These are phyloP conservation scores for Cordyceps militaris DNA, from an alignment of 2,329 filamentous ascomycete species.

Conservation along the genomic window DNA sequence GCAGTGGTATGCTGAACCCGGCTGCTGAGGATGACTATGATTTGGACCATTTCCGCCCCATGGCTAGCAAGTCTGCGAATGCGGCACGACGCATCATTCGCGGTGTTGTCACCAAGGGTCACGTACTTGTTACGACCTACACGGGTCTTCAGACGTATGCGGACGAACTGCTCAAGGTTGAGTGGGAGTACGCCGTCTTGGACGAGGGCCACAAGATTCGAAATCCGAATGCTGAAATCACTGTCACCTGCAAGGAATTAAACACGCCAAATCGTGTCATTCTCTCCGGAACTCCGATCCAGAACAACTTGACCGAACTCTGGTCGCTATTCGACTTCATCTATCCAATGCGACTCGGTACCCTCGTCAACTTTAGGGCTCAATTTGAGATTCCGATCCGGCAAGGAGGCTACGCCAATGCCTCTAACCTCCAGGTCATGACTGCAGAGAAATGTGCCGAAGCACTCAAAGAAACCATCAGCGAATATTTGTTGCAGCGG, in stretches of 20 bases:
- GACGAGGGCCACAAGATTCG: slow-evolving; percentile 98
- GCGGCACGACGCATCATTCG: slow-evolving; percentile 76
- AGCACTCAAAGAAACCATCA: slow-evolving; percentile 87
- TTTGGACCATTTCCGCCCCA: slow-evolving; percentile 35
- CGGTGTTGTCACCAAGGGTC: slow-evolving; percentile 73
- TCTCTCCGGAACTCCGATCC: slow-evolving; percentile 92
- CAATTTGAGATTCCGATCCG: slow-evolving; percentile 93
- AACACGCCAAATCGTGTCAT: slow-evolving; percentile 87
- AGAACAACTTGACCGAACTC: slow-evolving; percentile 90
- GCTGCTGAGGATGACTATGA: slow-evolving; percentile 49
- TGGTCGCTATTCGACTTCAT: slow-evolving; percentile 99
- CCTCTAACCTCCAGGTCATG: slow-evolving; percentile 87
- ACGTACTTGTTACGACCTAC: slow-evolving; percentile 93
- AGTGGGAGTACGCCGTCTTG: slow-evolving; percentile 90
- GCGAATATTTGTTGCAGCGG: slow-evolving; percentile 84
- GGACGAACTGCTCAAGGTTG: slow-evolving; percentile 69
- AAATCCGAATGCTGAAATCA: slow-evolving; percentile 91
- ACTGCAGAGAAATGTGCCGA: slow-evolving; percentile 92
- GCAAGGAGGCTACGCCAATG: slow-evolving; percentile 89
- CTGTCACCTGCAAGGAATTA: slow-evolving; percentile 89
- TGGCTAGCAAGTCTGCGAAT: slow-evolving; percentile 34
- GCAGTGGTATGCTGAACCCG: slow-evolving; percentile 93
- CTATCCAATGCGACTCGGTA: slow-evolving; percentile 91
- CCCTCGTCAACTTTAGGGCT: slow-evolving; percentile 79
- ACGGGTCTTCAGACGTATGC: slow-evolving; percentile 91